Evolutionary conservation across 2,329 filamentous ascomycete species (phyloP), one percentile per base, ranked within the genome.

Genomic region (Periconia sp.): DNA sequence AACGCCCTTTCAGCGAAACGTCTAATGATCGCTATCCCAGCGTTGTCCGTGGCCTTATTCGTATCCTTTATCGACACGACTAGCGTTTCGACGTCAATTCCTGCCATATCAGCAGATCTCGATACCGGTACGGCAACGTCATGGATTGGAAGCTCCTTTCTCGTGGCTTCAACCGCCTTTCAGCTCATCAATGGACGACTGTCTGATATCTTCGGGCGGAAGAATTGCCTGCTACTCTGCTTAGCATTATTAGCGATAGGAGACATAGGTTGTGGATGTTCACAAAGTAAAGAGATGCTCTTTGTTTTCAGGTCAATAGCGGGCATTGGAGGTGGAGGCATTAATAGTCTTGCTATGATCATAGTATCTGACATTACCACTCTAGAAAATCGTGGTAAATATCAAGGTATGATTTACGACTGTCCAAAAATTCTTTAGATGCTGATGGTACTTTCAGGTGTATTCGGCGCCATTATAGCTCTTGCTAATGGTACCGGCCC

Each of bases 181-280:
- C 82, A 83, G 50, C 80, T 85, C 49, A 73, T 86, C 1, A 85
- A 85, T 58, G 83, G 83, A 11, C 74, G 81, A 8, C 57, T 84
- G 3, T 83, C 80, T 1, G 81, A 85, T 61, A 82, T 84, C 2
- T 76, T 84, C 38, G 80, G 81, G 15, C 75, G 83, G 13, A 85
- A 85, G 59, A 72, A 76, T 6, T 44, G 23, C 28, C 32, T 53
- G 5, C 18, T 56, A 16, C 18, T 49, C 5, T 50, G 46, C 18
- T 29, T 56, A 16, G 44, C 35, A 5, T 13, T 53, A 12, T 25
- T 56, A 84, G 48, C 36, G 2, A 25, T 58, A 12, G 54, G 56
- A 9, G 51, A 66, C 47, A 42, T 69, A 11, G 43, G 67, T 5
- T 68, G 61, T 31, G 56, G 62, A 3, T 56, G 63, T 16, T 49